These are phyloP conservation scores for Margaritispora aquatica DNA, from an alignment of 495 filamentous ascomycete genomes.

Conservation along the genomic window DNA sequence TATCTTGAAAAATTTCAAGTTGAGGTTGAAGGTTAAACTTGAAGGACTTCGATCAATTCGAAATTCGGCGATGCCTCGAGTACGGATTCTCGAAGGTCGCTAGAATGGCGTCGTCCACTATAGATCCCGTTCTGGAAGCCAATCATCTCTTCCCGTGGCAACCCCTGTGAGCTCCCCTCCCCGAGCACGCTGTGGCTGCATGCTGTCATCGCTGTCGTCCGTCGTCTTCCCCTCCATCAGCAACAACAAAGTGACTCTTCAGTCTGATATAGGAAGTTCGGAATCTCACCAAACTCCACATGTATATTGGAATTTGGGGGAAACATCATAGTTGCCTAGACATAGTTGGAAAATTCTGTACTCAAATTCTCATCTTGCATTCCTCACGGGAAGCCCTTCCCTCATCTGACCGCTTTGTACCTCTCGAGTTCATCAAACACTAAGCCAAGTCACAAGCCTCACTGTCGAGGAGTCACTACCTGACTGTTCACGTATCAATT, in stretches of 20 bases:
- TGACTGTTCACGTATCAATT: background rate
- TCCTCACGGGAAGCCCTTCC: background rate
- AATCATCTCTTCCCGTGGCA: background rate
- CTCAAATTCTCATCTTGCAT: background rate
- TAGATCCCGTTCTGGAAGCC: background rate
- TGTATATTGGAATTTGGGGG: no score
- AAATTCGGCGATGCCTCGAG: no score
- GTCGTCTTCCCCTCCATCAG: background rate
- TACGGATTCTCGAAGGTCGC: background rate
- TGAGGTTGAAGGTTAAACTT: no score
- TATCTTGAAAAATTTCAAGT: no score
- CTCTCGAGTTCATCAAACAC: background rate
- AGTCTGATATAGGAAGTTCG: background rate
- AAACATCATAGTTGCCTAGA: background rate
- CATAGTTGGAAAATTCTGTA: background rate
- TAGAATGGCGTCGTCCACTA: constrained; percentile 3
- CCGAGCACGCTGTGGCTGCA: constrained; percentile 8
- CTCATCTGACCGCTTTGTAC: background rate
- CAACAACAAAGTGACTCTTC: background rate
- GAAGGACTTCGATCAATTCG: no score
- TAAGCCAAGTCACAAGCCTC: background rate
- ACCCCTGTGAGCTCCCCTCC: background rate
- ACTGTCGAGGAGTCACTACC: background rate
- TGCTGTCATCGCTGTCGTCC: background rate
- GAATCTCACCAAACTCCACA: background rate